Percentiles rank a stretch among this genome's conserved stretches.
phyloP scores from a whole-genome alignment of 140 eudicot species.

The Bidens hawaiensis region DNA sequence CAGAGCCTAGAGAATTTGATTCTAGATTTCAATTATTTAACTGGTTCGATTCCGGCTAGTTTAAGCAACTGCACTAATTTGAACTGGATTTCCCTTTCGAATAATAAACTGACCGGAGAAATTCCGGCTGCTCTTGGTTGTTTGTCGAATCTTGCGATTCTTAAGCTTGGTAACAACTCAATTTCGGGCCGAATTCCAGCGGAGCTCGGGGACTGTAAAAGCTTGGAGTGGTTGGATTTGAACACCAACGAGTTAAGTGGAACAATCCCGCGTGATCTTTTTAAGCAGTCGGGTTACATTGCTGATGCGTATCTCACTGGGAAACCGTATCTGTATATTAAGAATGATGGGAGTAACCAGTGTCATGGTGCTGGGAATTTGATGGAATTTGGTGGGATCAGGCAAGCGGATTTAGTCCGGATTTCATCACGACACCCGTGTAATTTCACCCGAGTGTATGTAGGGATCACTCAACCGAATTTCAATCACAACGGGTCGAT shows the following conservation, averaged over 20 bases:
- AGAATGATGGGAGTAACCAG: too few relatives aligned
- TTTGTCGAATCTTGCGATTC: too few relatives aligned
- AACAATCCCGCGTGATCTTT: constrained; percentile 58
- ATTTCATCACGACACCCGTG: constrained; percentile 66
- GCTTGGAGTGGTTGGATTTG: constrained; percentile 89
- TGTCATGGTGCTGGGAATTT: constrained; percentile 95
- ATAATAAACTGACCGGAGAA: constrained; percentile 53
- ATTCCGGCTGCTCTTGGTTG: constrained; percentile 75
- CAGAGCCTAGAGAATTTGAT: constrained; percentile 62
- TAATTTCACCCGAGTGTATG: constrained; percentile 54
- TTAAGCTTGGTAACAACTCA: constrained; percentile 92
- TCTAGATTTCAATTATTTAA: constrained; percentile 75
- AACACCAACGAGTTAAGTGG: constrained; percentile 66
- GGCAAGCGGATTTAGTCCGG: constrained; percentile 53
- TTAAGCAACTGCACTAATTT: too few relatives aligned
- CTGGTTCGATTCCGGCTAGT: too few relatives aligned
- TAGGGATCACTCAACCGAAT: constrained; percentile 63
- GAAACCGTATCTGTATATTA: constrained; percentile 66
- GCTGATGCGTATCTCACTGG: constrained; percentile 53
- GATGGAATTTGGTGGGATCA: constrained; percentile 76
- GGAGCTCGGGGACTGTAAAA: constrained; percentile 79
- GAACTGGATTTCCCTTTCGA: too few relatives aligned
- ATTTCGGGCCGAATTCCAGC: constrained; percentile 64
- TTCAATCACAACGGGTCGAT: too few relatives aligned
- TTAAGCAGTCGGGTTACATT: constrained; percentile 74